Percentiles rank a stretch among this genome's conserved stretches.
Evolutionary conservation across 2,329 filamentous ascomycete species (phyloP).

Genomic region (Ceratocystis harringtonii): DNA sequence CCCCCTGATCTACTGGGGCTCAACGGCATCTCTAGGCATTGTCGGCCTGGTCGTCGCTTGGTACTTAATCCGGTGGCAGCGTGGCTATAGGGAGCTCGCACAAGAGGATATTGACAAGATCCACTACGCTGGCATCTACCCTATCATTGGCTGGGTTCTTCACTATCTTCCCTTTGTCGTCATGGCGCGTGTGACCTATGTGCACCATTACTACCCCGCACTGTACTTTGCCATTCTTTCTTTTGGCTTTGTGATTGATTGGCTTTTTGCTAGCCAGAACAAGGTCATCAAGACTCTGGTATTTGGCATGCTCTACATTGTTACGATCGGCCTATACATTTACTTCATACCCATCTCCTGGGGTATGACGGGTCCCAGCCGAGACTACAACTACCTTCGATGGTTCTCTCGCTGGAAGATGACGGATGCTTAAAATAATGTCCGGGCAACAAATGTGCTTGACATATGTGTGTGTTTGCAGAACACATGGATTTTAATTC

Average conservation of each 20-base stretch:
- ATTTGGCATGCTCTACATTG: constrained; percentile 60
- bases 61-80: constrained; percentile 92
- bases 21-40: constrained; percentile 60
- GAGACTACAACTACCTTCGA: constrained; percentile 79
- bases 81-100: constrained; percentile 74
- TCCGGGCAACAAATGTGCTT: background rate
- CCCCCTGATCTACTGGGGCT: constrained; percentile 90
- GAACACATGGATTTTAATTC: background rate
- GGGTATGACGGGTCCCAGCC: constrained; percentile 77
- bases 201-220: constrained; percentile 97
- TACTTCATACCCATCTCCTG: constrained; percentile 90
- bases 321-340: constrained; percentile 69
- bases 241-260: constrained; percentile 79
- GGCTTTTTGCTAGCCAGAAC: constrained; percentile 54
- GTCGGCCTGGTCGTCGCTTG: constrained; percentile 60
- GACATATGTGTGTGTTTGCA: background rate
- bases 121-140: constrained; percentile 85
- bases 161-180: constrained; percentile 92
- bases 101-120: constrained; percentile 77
- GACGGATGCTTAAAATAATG: constrained; percentile 34
- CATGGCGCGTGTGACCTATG: constrained; percentile 98
- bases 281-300: constrained; percentile 48
- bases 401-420: constrained; percentile 86
- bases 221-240: constrained; percentile 92
- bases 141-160: constrained; percentile 82